Evolutionary conservation across 768 basidiomycete species (phyloP).

Genomic region (Lactarius tabidus): DNA sequence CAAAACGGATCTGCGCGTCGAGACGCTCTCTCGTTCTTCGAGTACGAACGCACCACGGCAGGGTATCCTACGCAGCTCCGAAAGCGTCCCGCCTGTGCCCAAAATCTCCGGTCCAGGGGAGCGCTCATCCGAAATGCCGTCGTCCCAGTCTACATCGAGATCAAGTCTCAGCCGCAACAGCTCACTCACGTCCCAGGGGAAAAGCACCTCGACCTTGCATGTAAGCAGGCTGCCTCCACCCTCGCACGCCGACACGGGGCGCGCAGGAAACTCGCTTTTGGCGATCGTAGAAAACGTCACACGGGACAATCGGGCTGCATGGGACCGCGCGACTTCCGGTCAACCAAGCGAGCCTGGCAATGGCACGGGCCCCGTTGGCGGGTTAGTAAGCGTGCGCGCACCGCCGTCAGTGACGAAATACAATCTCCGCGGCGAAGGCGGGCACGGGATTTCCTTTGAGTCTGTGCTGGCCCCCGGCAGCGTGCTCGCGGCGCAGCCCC

Average conservation of each 20-base stretch:
- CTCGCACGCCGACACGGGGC: constrained; percentile 1
- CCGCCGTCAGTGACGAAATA: constrained; percentile 21
- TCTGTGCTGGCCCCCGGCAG: constrained; percentile 13
- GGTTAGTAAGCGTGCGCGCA: constrained; percentile 18
- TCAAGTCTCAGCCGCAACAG: neutral
- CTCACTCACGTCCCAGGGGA: neutral
- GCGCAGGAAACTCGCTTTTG: constrained; percentile 42
- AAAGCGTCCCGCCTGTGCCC: neutral
- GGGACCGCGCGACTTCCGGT: constrained; percentile 24
- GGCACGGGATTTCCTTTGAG: constrained; percentile 20
- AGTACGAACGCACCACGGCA: constrained; percentile 13
- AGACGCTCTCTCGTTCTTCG: constrained; percentile 16
- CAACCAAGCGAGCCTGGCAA: neutral
- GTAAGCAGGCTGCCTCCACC: constrained; percentile 11
- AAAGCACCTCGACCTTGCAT: neutral
- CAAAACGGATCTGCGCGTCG: constrained; percentile 14
- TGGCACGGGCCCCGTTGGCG: neutral
- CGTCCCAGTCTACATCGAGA: neutral
- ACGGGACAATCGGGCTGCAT: constrained; percentile 34
- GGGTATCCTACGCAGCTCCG: constrained; percentile 10
- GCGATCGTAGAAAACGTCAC: constrained; percentile 64
- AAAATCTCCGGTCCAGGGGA: neutral
- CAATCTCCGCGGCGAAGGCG: constrained; percentile 21
- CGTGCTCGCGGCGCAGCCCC: neutral
- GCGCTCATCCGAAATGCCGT: constrained; percentile 4